Percentiles rank a stretch among this genome's conserved stretches.
Evolutionary conservation across 2,329 filamentous ascomycete genomes (phyloP).

Genomic region (Chaetomium sp.): DNA sequence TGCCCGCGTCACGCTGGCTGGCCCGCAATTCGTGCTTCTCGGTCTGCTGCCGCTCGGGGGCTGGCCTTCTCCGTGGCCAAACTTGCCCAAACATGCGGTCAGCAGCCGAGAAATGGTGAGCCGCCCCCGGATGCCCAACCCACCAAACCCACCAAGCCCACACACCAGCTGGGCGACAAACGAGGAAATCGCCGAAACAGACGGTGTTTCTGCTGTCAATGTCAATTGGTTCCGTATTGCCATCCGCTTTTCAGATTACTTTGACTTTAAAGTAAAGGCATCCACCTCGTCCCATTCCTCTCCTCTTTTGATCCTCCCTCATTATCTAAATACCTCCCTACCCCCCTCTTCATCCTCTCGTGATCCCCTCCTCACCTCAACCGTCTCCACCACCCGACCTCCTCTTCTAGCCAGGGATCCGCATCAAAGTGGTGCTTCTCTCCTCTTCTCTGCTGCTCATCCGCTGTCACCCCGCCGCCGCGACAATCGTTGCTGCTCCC

Average conservation of each 20-base stretch:
- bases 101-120: constrained; percentile 24
- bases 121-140: constrained; percentile 18
- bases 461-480: constrained; percentile 16
- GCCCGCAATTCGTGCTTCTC: constrained; percentile 22
- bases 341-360: background rate
- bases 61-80: constrained; percentile 18
- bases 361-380: constrained; percentile 16
- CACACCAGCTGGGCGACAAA: background rate
- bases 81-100: constrained; percentile 28
- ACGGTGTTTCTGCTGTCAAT: constrained; percentile 4
- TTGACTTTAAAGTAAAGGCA: background rate
- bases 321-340: background rate
- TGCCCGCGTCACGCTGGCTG: constrained; percentile 22
- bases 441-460: constrained; percentile 1
- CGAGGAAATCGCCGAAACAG: background rate
- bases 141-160: background rate
- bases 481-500: constrained; percentile 2
- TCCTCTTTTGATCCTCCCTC: background rate
- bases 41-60: constrained; percentile 16
- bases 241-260: background rate
- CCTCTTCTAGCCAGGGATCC: constrained; percentile 19
- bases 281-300: background rate
- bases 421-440: background rate
- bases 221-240: constrained; percentile 3
- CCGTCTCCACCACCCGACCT: constrained; percentile 23